phyloP scores from a whole-genome alignment of 371 early-diverging fungal species.

The Rhizopus arrhizus region DNA sequence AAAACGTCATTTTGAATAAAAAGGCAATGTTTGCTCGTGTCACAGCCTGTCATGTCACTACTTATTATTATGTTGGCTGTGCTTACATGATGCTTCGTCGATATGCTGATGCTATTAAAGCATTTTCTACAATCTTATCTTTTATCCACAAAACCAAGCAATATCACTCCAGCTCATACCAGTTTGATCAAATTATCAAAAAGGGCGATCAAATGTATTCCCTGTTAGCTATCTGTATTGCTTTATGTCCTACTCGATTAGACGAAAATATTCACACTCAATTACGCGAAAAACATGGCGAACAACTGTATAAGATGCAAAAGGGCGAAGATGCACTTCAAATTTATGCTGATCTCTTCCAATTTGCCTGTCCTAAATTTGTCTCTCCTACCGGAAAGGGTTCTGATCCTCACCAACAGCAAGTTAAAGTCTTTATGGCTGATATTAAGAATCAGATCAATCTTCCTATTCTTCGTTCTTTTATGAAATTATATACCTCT shows the following conservation, averaged over 20 bases:
- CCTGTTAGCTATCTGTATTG: slow-evolving; percentile 86
- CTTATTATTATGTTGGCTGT: slow-evolving; percentile 95
- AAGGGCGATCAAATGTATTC: slow-evolving; percentile 95
- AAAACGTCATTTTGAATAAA: slow-evolving; percentile 90
- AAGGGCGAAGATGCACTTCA: slow-evolving; percentile 80
- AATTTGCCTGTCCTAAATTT: slow-evolving; percentile 93
- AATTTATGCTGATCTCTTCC: slow-evolving; percentile 87
- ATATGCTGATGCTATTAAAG: slow-evolving; percentile 93
- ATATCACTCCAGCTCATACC: slow-evolving; percentile 90
- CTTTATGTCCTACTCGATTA: slow-evolving; percentile 89
- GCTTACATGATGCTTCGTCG: slow-evolving; percentile 97
- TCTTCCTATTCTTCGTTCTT: slow-evolving; percentile 87
- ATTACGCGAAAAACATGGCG: slow-evolving; percentile 91
- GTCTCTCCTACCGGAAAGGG: slow-evolving; percentile 78
- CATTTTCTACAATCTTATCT: slow-evolving; percentile 87
- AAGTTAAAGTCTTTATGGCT: slow-evolving; percentile 80
- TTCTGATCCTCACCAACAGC: slow-evolving; percentile 72
- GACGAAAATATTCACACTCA: slow-evolving; percentile 90
- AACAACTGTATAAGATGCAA: slow-evolving; percentile 87
- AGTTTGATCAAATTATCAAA: slow-evolving; percentile 90
- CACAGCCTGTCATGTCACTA: slow-evolving; percentile 93
- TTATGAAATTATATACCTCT: slow-evolving; percentile 92
- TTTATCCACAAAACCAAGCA: slow-evolving; percentile 91
- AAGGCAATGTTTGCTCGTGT: slow-evolving; percentile 92
- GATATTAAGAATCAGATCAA: slow-evolving; percentile 86